Base-by-base conservation (phyloP, 805 yeast genomes). In the Candida cerambycidarum region DNA sequence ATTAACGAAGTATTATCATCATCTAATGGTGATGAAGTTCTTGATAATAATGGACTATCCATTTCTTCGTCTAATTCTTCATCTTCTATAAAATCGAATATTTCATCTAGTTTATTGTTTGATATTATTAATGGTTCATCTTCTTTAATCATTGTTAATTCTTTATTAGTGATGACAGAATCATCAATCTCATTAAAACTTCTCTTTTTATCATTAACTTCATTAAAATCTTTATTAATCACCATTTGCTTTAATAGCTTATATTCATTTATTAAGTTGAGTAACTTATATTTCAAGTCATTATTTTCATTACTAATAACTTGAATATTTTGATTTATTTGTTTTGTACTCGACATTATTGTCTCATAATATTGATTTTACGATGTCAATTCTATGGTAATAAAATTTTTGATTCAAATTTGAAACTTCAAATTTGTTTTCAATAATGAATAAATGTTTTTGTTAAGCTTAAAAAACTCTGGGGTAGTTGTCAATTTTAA, bases 221-320 rank as follows among this genome's bases (percentile, higher is more conserved):
- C 36, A 18, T 39, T 23, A 24, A 30, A 36, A 17, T 42, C 45
- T 19, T 40, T 32, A 33, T 30, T 43, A 31, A 28, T 44, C 5
- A 68, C 69, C 49, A 56, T 53, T 35, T 54, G 55, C 43, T 60
- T 60, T 46, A 70, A 54, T 32, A 62, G 53, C 45, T 67, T 67
- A 50, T 70, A 70, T 45, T 69, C 74, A 42, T 67, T 66, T 21
- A 70, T 68, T 39, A 70, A 56, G 32, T 59, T 53, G 31, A 70
- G 56, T 25, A 70, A 52, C 39, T 61, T 59, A 8, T 60, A 47
- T 39, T 70, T 70, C 38, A 70, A 58, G 23, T 58, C 57, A 39
- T 55, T 48, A 47, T 70, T 70, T 44, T 70, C 75, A 14, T 51
- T 44, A 28, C 61, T 64, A 13, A 67, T 53, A 7, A 40, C 28